These are phyloP conservation scores for Fusarium lateritium DNA, from an alignment of 2,329 filamentous ascomycete species.

Conservation along the genomic window DNA sequence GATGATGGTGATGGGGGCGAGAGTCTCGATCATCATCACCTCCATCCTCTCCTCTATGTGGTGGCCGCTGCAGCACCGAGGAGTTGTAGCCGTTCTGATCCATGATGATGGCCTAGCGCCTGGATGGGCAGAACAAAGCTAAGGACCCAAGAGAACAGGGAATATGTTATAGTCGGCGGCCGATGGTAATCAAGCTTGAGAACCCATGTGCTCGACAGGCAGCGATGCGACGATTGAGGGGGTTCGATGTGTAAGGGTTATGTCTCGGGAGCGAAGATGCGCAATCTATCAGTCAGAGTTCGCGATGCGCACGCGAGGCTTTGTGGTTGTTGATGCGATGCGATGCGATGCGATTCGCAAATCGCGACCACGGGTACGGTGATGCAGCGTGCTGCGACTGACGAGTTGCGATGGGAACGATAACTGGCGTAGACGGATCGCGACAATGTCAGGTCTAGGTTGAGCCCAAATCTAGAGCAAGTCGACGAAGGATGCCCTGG, in stretches of 20 bases:
- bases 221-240: slow-evolving; percentile 41
- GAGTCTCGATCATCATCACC: slow-evolving; percentile 56
- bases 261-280: slow-evolving; percentile 29
- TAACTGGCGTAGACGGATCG: slow-evolving; percentile 30
- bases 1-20: slow-evolving; percentile 52
- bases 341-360: slow-evolving; percentile 43
- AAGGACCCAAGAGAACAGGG: slow-evolving; percentile 30
- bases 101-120: slow-evolving; percentile 54
- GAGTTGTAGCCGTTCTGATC: slow-evolving; percentile 64
- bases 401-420: slow-evolving; percentile 20
- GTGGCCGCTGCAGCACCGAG: slow-evolving; percentile 64
- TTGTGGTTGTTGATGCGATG: slow-evolving; percentile 22
- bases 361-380: slow-evolving; percentile 34
- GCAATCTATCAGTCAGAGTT: slow-evolving; percentile 42
- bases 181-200: slow-evolving; percentile 43
- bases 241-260: slow-evolving; percentile 34
- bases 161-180: slow-evolving; percentile 39
- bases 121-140: slow-evolving; percentile 28
- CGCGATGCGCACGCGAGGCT: slow-evolving; percentile 50
- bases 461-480: slow-evolving; percentile 33
- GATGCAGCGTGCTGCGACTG: slow-evolving; percentile 41
- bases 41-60: slow-evolving; percentile 57
- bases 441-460: slow-evolving; percentile 38
- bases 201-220: slow-evolving; percentile 48
- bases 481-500: slow-evolving; percentile 40